Evolutionary conservation across 192 early-diverging fungal genomes (phyloP).

Genomic region (Funneliformis geosporum): DNA sequence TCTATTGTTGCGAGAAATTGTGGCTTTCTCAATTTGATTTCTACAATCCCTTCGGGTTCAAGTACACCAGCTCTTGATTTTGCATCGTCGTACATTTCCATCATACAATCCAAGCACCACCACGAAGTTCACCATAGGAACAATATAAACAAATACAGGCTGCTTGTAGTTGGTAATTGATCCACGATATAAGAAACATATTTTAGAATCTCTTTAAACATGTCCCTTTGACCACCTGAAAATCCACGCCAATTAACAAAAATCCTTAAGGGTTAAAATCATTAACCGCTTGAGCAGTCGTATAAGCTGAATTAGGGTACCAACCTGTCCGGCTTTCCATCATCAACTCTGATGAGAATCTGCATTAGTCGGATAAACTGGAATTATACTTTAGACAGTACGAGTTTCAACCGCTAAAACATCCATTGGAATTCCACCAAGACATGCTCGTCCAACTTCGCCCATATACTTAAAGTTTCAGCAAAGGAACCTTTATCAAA

Average conservation of each 20-base stretch:
- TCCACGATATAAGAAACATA: conserved; percentile 98
- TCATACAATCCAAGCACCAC: conserved; percentile 99
- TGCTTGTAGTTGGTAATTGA: conserved; percentile 92
- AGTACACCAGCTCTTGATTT: conserved; percentile 91
- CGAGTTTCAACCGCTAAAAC: conserved; percentile 96
- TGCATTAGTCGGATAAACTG: conserved; percentile 92
- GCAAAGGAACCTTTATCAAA: conserved; percentile 95
- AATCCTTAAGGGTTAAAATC: conserved; percentile 98
- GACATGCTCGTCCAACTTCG: conserved; percentile 89
- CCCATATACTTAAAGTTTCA: conserved; percentile 96
- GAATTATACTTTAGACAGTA: conserved; percentile 86
- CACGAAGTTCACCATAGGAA: conserved; percentile 95
- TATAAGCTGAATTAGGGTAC: conserved; percentile 99
- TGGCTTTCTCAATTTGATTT: conserved; percentile 97
- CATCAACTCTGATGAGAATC: conserved; percentile 84
- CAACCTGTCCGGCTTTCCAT: conserved; percentile 94
- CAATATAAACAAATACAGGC: conserved; percentile 95
- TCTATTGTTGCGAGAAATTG: conserved; percentile 93
- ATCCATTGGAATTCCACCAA: conserved; percentile 97
- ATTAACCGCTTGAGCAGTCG: conserved; percentile 98
- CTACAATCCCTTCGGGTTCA: conserved; percentile 96
- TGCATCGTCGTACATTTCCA: conserved; percentile 99
- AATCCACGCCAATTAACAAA: conserved; percentile 99
- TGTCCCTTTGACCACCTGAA: conserved; percentile 97
- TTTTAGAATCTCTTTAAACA: conserved; percentile 98